These are phyloP conservation scores for Debaryomyces tyrocola DNA, from an alignment of 805 yeast species.

Conservation along the genomic window DNA sequence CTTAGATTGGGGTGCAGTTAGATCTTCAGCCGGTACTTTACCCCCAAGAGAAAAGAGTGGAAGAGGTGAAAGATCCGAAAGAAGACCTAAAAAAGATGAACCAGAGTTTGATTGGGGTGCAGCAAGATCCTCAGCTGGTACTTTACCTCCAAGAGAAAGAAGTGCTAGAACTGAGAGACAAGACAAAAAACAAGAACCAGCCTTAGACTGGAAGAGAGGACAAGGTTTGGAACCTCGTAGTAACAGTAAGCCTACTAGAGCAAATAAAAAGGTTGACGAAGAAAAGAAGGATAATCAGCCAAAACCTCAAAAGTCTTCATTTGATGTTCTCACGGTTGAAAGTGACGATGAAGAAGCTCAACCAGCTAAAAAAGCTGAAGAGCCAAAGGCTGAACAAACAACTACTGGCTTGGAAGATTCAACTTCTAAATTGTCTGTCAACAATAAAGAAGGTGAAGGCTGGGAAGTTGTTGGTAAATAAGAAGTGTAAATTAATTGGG, in stretches of 20 bases:
- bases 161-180: slow-evolving; percentile 22
- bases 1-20: slow-evolving; percentile 59
- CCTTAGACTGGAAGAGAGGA: slow-evolving; percentile 40
- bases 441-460: slow-evolving; percentile 27
- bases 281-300: slow-evolving; percentile 19
- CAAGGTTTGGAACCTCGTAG: slow-evolving; percentile 24
- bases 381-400: slow-evolving; percentile 11
- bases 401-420: slow-evolving; percentile 22
- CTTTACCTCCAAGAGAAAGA: slow-evolving; percentile 25
- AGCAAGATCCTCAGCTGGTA: slow-evolving; percentile 27
- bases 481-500: slow-evolving; percentile 3
- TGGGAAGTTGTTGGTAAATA: slow-evolving; percentile 40
- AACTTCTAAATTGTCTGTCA: slow-evolving; percentile 25
- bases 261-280: slow-evolving; percentile 11
- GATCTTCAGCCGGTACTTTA: slow-evolving; percentile 21
- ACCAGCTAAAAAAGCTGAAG: slow-evolving; percentile 14
- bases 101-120: slow-evolving; percentile 28
- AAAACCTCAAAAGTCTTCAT: slow-evolving; percentile 36
- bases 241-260: slow-evolving; percentile 7
- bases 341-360: slow-evolving; percentile 32
- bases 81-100: slow-evolving; percentile 20
- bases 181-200: slow-evolving; percentile 25
- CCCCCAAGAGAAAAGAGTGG: slow-evolving; percentile 26
- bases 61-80: slow-evolving; percentile 16
- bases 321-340: slow-evolving; percentile 32